These are phyloP conservation scores for Aspergillus aculeatinus DNA, from an alignment of 2,329 filamentous ascomycete genomes.

Conservation along the genomic window DNA sequence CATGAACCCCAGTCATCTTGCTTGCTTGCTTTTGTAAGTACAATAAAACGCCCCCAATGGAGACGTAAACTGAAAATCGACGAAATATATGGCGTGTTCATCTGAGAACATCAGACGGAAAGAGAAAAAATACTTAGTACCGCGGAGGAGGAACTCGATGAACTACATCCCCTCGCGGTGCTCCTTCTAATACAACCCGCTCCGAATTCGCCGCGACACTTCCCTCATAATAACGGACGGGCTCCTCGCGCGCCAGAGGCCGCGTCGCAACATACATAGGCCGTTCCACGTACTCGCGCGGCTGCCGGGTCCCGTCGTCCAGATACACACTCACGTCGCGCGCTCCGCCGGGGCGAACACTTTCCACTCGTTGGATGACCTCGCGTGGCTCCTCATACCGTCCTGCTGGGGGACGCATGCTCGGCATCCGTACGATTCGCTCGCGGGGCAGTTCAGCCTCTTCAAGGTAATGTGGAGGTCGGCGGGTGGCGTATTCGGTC, in stretches of 20 bases:
- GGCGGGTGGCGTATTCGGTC: constrained; percentile 41
- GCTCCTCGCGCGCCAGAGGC: constrained; percentile 32
- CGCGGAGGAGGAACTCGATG: constrained; percentile 34
- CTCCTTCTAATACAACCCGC: constrained; percentile 31
- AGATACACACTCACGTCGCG: constrained; percentile 45
- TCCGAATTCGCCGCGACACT: constrained; percentile 27
- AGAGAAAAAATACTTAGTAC: constrained; percentile 26
- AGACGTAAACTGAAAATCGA: not conserved
- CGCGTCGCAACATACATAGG: constrained; percentile 43
- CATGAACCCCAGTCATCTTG: not conserved
- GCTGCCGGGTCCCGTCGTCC: constrained; percentile 38
- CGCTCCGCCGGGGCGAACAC: constrained; percentile 41
- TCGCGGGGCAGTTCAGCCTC: constrained; percentile 63
- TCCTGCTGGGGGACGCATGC: constrained; percentile 55
- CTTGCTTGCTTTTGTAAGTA: not conserved
- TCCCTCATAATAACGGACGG: constrained; percentile 34
- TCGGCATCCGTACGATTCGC: constrained; percentile 56
- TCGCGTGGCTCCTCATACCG: constrained; percentile 47
- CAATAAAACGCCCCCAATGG: not conserved
- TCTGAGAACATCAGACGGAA: not conserved
- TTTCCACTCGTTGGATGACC: constrained; percentile 42
- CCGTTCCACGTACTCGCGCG: constrained; percentile 51
- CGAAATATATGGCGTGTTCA: not conserved
- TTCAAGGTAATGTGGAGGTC: constrained; percentile 47
- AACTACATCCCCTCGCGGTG: constrained; percentile 25